phyloP scores from a whole-genome alignment of 495 filamentous ascomycete genomes.

The Geopyxis carbonaria region DNA sequence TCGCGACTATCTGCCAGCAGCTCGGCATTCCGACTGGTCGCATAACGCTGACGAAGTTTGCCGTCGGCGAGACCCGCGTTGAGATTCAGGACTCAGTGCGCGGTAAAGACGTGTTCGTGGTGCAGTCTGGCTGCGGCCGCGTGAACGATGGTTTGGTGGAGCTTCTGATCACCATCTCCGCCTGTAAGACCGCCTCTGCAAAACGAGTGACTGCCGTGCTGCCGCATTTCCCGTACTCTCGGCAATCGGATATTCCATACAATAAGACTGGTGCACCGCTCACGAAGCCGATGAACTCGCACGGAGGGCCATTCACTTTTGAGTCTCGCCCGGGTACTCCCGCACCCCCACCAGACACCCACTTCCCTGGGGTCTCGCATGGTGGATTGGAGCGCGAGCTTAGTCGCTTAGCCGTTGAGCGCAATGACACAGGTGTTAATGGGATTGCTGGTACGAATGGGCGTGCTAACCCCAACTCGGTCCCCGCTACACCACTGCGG shows the following conservation, averaged over 20 bases:
- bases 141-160: conserved; percentile 96
- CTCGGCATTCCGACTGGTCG: conserved; percentile 72
- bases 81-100: conserved; percentile 92
- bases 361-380: conserved; percentile 39
- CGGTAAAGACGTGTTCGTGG: conserved; percentile 95
- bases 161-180: conserved; percentile 86
- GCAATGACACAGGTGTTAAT: conserved; percentile 8
- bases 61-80: conserved; percentile 82
- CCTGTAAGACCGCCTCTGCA: conserved; percentile 91
- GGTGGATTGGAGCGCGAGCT: conserved; percentile 50
- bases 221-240: conserved; percentile 87
- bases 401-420: conserved; percentile 24
- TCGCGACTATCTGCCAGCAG: conserved; percentile 65
- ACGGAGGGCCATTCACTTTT: conserved; percentile 60
- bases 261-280: conserved; percentile 84
- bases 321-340: conserved; percentile 84
- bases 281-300: conserved; percentile 37
- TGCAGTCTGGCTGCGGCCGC: conserved; percentile 69
- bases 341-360: conserved; percentile 37
- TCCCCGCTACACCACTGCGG: conserved; percentile 8
- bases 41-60: conserved; percentile 75
- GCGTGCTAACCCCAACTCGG: conserved; percentile 2
- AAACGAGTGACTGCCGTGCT: conserved; percentile 82
- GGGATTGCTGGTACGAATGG: conserved; percentile 11
- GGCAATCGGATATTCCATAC: conserved; percentile 90